Evolutionary conservation across 2,329 filamentous ascomycete species (phyloP), one percentile per base, ranked within the genome.

Genomic region (Colletotrichum sp.): DNA sequence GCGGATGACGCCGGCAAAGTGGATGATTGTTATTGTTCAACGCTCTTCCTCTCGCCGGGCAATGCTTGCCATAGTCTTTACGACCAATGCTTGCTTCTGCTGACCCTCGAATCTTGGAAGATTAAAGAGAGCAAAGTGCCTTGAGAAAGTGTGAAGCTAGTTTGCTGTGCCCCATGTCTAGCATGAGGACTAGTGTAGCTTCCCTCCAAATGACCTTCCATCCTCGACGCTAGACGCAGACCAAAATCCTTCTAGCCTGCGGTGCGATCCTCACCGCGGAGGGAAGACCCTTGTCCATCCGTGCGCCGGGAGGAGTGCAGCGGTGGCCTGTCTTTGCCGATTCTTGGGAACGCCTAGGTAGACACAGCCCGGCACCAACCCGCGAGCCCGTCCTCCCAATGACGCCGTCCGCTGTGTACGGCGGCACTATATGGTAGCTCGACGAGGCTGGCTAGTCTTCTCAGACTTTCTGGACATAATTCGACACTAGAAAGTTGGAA

Each of bases 271-370:
- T 59, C 30, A 59, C 30, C 49, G 9, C 15, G 30, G 12, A 59
- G 66, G 66, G 66, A 39, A 69, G 52, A 39, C 49, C 71, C 67
- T 52, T 75, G 68, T 34, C 66, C n/a, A 39, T 32, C 72, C 68
- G 68, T 28, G 60, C 28, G 60, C 68, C 68, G 72, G 72, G 72
- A 71, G 18, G 62, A 75, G 21, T 13, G 64, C 76, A 69, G 69
- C 64, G 36, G 49, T 65, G 68, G 68, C 76, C 64, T 76, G 72
- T 71, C 72, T 68, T 28, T 62, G 57, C 65, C 63, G 75, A 72
- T 76, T 55, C 52, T 62, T 73, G 68, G 72, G 72, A 76, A 75
- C 49, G 66, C 66, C 67, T n/a, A 49, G 69, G 13, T n/a, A n/a
- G 39, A 59, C 32, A 36, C 64, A 28, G 39, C 28, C 55, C 21